phyloP scores from a whole-genome alignment of 78 protist genomes.

The Cavenderia fasciculata region DNA sequence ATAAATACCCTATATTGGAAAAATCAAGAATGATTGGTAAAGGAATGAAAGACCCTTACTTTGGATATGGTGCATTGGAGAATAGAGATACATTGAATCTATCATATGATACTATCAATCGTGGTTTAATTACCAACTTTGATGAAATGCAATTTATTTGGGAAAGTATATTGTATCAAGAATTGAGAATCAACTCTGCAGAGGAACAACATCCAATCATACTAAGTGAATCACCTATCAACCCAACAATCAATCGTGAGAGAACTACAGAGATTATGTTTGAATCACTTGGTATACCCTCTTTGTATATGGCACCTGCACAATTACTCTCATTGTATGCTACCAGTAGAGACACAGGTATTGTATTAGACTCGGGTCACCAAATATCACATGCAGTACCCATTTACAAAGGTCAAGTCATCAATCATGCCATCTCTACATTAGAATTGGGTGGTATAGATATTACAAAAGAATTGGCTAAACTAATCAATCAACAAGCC shows the following conservation, averaged over 20 bases:
- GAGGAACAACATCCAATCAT: slow-evolving; percentile 83
- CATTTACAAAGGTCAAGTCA: not conserved
- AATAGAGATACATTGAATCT: no score
- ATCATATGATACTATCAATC: no score
- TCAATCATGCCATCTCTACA: not conserved
- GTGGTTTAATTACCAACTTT: slow-evolving; percentile 84
- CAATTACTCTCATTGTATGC: not conserved
- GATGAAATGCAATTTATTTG: slow-evolving; percentile 85
- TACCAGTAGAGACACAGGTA: not conserved
- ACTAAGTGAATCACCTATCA: not conserved
- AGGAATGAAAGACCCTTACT: no score
- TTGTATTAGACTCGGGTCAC: not conserved
- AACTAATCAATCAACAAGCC: not conserved
- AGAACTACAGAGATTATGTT: not conserved
- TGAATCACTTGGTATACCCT: not conserved
- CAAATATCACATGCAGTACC: not conserved
- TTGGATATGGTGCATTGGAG: no score
- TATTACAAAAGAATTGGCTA: not conserved
- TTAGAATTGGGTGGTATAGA: not conserved
- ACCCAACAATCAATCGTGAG: not conserved
- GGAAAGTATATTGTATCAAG: slow-evolving; percentile 84
- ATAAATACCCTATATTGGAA: no score
- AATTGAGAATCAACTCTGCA: slow-evolving; percentile 92
- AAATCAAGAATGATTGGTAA: no score
- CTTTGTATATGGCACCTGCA: not conserved